Conservation (phyloP, 2,329 filamentous ascomycete genomes). For the Colletotrichum camelliae region DNA sequence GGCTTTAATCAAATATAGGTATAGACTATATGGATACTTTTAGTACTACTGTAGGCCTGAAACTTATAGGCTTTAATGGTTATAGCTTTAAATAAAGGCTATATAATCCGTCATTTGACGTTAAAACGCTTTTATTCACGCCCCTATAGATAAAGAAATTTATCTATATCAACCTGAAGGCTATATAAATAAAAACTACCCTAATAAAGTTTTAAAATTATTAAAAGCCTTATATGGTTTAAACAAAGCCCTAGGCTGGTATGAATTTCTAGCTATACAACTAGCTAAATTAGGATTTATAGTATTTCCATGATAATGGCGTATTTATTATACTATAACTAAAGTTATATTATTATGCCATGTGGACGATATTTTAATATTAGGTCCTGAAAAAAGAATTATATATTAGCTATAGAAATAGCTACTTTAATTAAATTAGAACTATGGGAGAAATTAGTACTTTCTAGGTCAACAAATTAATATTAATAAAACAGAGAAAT, state of each 20-base stretch:
- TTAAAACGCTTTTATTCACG: not conserved
- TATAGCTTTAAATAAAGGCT: not conserved
- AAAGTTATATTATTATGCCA: no score
- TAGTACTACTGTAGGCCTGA: not conserved
- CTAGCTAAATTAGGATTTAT: not conserved
- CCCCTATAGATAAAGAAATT: not conserved
- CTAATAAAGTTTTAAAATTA: not conserved
- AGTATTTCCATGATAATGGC: not conserved
- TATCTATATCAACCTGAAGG: not conserved
- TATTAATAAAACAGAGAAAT: no score
- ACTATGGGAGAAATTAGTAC: accelerated
- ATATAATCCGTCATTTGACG: not conserved
- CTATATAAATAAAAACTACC: not conserved
- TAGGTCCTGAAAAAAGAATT: no score
- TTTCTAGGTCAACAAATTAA: no score
- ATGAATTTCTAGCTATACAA: not conserved
- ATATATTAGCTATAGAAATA: no score
- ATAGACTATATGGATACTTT: not conserved
- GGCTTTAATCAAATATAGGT: not conserved
- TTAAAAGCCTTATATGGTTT: not conserved
- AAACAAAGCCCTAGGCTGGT: not conserved
- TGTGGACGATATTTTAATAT: no score
- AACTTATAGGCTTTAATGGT: not conserved
- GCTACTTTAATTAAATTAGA: no score
- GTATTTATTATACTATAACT: no score